Percentiles rank a stretch among this genome's conserved stretches.
Evolutionary conservation across 805 yeast species (phyloP).

Genomic region (Yarrowia yakushimensis): DNA sequence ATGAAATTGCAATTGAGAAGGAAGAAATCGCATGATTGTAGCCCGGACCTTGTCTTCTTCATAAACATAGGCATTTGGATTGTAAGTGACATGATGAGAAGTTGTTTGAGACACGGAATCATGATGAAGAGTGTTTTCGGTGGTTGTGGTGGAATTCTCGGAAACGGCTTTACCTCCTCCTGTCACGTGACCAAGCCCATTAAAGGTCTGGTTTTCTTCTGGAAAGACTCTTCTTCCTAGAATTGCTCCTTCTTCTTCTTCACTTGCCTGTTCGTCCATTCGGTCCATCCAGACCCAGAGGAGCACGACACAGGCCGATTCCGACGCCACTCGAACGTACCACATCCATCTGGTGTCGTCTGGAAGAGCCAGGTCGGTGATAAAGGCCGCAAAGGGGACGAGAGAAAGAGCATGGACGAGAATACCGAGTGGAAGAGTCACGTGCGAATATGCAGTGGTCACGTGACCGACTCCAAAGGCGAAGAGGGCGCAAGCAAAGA

Average conservation of each 20-base stretch:
- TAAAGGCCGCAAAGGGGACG: slow-evolving; percentile 13
- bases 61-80: background rate
- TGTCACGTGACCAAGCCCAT: background rate
- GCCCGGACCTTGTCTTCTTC: slow-evolving; percentile 12
- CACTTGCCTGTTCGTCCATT: background rate
- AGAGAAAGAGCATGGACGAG: slow-evolving; percentile 2
- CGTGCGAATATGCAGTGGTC: background rate
- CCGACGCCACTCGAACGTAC: slow-evolving; percentile 12
- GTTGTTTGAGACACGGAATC: background rate
- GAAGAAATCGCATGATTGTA: slow-evolving; percentile 5
- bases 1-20: background rate
- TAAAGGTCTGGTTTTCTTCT: slow-evolving; percentile 1
- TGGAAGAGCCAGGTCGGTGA: slow-evolving; percentile 7
- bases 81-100: background rate
- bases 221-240: slow-evolving; percentile 10
- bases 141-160: background rate
- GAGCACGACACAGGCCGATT: slow-evolving; percentile 6
- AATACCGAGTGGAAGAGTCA: background rate
- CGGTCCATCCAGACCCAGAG: slow-evolving; percentile 15
- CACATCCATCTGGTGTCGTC: slow-evolving; percentile 19
- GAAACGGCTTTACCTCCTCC: background rate
- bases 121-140: background rate
- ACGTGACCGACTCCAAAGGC: slow-evolving; percentile 19
- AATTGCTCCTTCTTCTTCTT: slow-evolving; percentile 9
- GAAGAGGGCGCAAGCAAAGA: slow-evolving; percentile 2